Percentiles rank a stretch among this genome's conserved stretches.
Conservation (phyloP, 2,329 filamentous ascomycete genomes). For the Pseudopyrenochaeta lycopersici region DNA sequence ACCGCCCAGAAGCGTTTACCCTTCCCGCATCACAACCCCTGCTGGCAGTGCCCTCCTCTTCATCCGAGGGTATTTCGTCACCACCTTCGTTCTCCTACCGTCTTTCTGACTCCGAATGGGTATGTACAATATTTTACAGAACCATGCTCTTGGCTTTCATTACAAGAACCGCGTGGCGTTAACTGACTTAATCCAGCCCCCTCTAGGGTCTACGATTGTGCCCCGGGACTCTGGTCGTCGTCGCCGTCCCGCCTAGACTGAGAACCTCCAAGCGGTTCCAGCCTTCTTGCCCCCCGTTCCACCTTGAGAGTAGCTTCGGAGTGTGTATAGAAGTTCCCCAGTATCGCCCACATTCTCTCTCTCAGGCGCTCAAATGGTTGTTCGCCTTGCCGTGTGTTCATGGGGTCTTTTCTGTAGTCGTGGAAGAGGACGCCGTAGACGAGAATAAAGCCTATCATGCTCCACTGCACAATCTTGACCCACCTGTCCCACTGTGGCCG, state of each 20-base stretch:
- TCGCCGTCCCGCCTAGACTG: constrained; percentile 5
- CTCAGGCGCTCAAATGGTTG: constrained; percentile 42
- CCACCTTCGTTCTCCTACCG: no score
- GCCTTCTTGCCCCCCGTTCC: constrained; percentile 19
- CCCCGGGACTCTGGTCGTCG: constrained; percentile 2
- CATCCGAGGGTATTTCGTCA: no score
- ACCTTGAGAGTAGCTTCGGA: constrained; percentile 19
- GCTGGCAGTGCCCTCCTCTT: background rate
- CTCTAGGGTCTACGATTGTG: background rate
- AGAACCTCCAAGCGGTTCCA: constrained; percentile 8
- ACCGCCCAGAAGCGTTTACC: background rate
- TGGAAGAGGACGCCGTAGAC: constrained; percentile 69
- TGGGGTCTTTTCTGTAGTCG: constrained; percentile 57
- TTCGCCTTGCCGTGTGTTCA: constrained; percentile 42
- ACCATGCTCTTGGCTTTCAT: constrained; percentile 6
- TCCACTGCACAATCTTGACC: constrained; percentile 70
- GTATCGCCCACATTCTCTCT: constrained; percentile 33
- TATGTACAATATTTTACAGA: background rate
- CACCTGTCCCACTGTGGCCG: constrained; percentile 72
- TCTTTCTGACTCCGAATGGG: no score
- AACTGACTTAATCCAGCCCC: constrained; percentile 3
- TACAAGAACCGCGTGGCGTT: constrained; percentile 2
- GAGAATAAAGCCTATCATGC: constrained; percentile 58
- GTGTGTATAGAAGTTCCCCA: constrained; percentile 42
- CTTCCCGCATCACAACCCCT: background rate